These are phyloP conservation scores for Cutaneotrichosporon arboriforme DNA, from an alignment of 1,284 basidiomycete genomes.

Conservation along the genomic window DNA sequence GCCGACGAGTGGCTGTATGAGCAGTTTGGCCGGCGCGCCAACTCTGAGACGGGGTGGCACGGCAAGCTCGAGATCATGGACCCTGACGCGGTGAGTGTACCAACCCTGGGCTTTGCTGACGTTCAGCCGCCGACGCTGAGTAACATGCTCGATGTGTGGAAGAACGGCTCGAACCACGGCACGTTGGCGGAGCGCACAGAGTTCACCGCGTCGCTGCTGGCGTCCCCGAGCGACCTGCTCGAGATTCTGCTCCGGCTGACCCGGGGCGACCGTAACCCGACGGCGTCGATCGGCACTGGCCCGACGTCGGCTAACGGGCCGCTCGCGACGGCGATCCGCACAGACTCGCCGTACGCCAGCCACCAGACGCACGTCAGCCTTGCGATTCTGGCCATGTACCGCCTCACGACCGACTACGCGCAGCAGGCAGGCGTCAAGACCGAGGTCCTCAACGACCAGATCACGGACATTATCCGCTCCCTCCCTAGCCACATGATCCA, in stretches of 20 bases:
- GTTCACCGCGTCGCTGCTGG: conserved; percentile 81
- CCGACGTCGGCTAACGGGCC: conserved; percentile 43
- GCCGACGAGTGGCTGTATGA: conserved; percentile 86
- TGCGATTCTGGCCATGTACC: conserved; percentile 82
- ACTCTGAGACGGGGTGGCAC: conserved; percentile 72
- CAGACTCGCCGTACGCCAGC: conserved; percentile 68
- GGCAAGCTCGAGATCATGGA: conserved; percentile 86
- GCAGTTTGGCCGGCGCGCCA: conserved; percentile 62
- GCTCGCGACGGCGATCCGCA: conserved; percentile 58
- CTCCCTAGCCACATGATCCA: conserved; percentile 77
- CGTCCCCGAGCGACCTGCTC: conserved; percentile 70
- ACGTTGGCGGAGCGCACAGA: conserved; percentile 68
- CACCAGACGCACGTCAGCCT: conserved; percentile 91
- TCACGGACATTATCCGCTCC: conserved; percentile 81
- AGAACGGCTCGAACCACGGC: conserved; percentile 69
- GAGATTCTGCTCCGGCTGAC: conserved; percentile 86
- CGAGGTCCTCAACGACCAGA: conserved; percentile 65
- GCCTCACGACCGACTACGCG: conserved; percentile 74
- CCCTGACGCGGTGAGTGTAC: conserved; percentile 76
- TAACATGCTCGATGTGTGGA: conserved; percentile 82
- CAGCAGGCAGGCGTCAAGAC: conserved; percentile 63
- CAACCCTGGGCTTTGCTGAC: too few relatives aligned
- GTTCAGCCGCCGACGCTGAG: conserved; percentile 79
- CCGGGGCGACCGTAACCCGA: conserved; percentile 74
- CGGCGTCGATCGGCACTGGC: conserved; percentile 58